phyloP scores from a whole-genome alignment of 805 yeast genomes.

The Grigorovia jiainica region DNA sequence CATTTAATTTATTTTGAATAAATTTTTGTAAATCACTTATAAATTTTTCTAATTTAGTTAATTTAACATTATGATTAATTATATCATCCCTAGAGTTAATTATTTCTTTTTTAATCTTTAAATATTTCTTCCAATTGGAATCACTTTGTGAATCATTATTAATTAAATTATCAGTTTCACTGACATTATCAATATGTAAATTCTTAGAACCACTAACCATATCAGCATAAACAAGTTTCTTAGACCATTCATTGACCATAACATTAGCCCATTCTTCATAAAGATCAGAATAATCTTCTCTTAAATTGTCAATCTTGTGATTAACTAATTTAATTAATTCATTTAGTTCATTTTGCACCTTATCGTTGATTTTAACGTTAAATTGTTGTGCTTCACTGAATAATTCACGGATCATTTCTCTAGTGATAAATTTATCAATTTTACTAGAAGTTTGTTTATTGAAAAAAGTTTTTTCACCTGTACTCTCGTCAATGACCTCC shows the following conservation, averaged over 20 bases:
- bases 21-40: constrained; percentile 32
- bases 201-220: constrained; percentile 19
- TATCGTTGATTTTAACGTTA: constrained; percentile 18
- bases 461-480: constrained; percentile 28
- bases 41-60: constrained; percentile 14
- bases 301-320: constrained; percentile 29
- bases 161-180: constrained; percentile 22
- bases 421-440: constrained; percentile 32
- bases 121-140: constrained; percentile 53
- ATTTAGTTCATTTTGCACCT: constrained; percentile 27
- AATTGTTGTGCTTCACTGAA: constrained; percentile 23
- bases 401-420: constrained; percentile 39
- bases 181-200: constrained; percentile 27
- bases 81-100: constrained; percentile 47
- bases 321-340: constrained; percentile 28
- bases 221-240: constrained; percentile 39
- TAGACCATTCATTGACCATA: constrained; percentile 54
- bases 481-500: constrained; percentile 20
- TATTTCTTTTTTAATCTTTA: constrained; percentile 44
- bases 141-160: constrained; percentile 28
- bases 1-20: constrained; percentile 42
- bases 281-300: constrained; percentile 46
- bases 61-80: constrained; percentile 18
- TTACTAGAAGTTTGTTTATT: constrained; percentile 29
- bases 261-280: constrained; percentile 69